phyloP scores from a whole-genome alignment of 2,329 filamentous ascomycete species.

The Cyphellophora europaea region DNA sequence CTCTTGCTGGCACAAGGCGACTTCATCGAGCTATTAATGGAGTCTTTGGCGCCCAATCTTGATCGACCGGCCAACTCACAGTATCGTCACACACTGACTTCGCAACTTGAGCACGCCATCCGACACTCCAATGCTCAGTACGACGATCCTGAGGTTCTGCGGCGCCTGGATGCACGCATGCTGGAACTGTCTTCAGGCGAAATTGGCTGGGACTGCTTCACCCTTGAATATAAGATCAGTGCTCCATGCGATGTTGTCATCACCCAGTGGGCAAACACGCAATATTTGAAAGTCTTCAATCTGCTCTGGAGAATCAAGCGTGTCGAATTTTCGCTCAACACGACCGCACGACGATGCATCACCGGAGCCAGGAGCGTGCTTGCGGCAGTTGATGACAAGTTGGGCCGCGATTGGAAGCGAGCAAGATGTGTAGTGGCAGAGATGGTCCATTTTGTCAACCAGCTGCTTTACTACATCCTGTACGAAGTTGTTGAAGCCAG shows the following conservation, averaged over 20 bases:
- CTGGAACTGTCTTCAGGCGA: conserved; percentile 91
- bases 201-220: conserved; percentile 99
- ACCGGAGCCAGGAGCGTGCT: conserved; percentile 89
- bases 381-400: conserved; percentile 61
- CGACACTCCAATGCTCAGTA: conserved; percentile 95
- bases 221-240: conserved; percentile 96
- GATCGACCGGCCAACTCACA: conserved; percentile 94
- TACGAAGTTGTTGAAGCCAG: conserved; percentile 97
- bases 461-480: conserved; percentile 96
- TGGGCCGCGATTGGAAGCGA: conserved; percentile 77
- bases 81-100: conserved; percentile 91
- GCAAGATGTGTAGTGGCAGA: conserved; percentile 84
- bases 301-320: conserved; percentile 97
- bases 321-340: conserved; percentile 85
- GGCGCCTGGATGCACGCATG: conserved; percentile 94
- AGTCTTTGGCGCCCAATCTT: conserved; percentile 83
- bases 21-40: conserved; percentile 95
- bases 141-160: conserved; percentile 82
- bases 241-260: conserved; percentile 94
- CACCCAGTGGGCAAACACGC: conserved; percentile 86
- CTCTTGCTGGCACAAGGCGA: conserved; percentile 91
- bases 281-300: conserved; percentile 98
- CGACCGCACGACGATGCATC: conserved; percentile 91
- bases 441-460: conserved; percentile 97
- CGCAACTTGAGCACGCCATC: conserved; percentile 96